Evolutionary conservation across 768 basidiomycete species (phyloP).

Genomic region (Tulasnella sp.): DNA sequence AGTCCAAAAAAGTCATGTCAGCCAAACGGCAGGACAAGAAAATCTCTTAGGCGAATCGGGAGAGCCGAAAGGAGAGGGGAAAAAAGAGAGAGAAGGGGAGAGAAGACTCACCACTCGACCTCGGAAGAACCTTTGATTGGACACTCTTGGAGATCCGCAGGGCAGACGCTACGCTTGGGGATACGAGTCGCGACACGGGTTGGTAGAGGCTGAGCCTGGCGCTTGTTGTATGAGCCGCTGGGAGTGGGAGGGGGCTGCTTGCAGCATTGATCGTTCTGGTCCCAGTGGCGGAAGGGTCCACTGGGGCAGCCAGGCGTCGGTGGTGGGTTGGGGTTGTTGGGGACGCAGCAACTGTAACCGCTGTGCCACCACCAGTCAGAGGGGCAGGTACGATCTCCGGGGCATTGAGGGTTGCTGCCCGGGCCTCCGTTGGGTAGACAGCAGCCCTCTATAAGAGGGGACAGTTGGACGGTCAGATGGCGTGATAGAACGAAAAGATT

Average conservation of each 20-base stretch:
- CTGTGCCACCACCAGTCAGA: slow-evolving; percentile 40
- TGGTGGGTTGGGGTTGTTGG: slow-evolving; percentile 32
- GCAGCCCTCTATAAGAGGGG: slow-evolving; percentile 13
- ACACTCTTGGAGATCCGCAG: slow-evolving; percentile 44
- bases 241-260: slow-evolving; percentile 28
- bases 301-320: slow-evolving; percentile 36
- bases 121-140: slow-evolving; percentile 38
- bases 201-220: slow-evolving; percentile 23
- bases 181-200: slow-evolving; percentile 30
- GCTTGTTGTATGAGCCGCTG: slow-evolving; percentile 20
- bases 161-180: slow-evolving; percentile 34
- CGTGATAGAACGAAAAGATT: background rate
- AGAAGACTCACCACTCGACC: slow-evolving; percentile 38
- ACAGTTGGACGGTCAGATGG: no score
- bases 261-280: slow-evolving; percentile 33
- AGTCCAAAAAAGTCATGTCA: background rate
- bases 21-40: no score
- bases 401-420: slow-evolving; percentile 27
- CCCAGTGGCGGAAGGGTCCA: slow-evolving; percentile 38
- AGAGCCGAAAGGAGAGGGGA: no score
- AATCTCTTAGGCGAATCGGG: no score
- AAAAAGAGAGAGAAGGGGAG: background rate
- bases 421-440: slow-evolving; percentile 30
- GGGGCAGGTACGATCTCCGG: slow-evolving; percentile 29
- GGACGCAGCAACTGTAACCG: slow-evolving; percentile 42